Evolutionary conservation across 78 protist species (phyloP).

Genomic region (Speleostelium caveatum): DNA sequence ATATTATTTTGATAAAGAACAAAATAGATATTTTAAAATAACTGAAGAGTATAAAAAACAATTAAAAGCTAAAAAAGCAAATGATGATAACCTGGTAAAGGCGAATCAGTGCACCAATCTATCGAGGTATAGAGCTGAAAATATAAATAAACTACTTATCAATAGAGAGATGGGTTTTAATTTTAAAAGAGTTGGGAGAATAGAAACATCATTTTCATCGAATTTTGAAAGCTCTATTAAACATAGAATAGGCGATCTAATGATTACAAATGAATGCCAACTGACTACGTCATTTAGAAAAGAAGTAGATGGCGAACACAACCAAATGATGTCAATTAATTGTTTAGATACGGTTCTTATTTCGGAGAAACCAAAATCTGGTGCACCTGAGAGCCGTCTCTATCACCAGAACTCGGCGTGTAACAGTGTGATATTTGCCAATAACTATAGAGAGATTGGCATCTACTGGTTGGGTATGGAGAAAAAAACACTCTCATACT

Average conservation of each 20-base stretch:
- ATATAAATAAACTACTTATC: not conserved
- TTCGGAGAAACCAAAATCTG: not conserved
- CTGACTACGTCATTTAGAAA: too few relatives aligned
- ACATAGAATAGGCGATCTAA: too few relatives aligned
- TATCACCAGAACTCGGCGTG: too few relatives aligned
- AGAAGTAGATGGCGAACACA: too few relatives aligned
- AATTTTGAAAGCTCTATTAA: not conserved
- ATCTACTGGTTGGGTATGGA: not conserved
- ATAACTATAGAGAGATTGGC: not conserved
- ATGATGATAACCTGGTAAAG: too few relatives aligned
- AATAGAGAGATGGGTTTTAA: not conserved
- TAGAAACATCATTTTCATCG: not conserved
- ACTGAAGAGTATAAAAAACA: slow-evolving; percentile 23
- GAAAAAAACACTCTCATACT: not conserved
- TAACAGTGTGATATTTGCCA: not conserved
- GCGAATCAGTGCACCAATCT: too few relatives aligned
- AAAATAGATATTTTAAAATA: slow-evolving; percentile 63
- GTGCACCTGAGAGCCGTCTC: too few relatives aligned
- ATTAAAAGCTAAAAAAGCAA: not conserved
- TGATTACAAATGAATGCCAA: too few relatives aligned
- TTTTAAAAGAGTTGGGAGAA: not conserved
- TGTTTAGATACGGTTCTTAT: too few relatives aligned
- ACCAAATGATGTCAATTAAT: too few relatives aligned
- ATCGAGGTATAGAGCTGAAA: not conserved
- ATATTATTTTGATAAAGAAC: slow-evolving; percentile 49